Evolutionary conservation across 768 basidiomycete species (phyloP).

Genomic region (Leccinum pellstonianum): DNA sequence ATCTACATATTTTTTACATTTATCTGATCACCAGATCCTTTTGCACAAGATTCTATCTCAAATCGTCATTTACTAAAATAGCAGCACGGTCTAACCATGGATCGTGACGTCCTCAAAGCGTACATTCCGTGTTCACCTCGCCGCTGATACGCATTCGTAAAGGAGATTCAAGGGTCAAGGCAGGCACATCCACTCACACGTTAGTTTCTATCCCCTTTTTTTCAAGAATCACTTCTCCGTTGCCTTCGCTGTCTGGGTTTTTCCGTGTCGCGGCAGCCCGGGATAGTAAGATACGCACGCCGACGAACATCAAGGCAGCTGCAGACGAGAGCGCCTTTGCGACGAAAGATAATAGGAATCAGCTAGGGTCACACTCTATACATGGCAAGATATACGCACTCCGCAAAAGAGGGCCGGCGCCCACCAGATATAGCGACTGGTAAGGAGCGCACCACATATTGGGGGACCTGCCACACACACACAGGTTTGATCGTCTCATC

Average conservation of each 20-base stretch:
- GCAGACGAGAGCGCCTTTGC: slow-evolving; percentile 7
- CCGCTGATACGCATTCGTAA: neutral
- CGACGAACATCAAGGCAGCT: slow-evolving; percentile 7
- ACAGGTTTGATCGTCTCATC: slow-evolving; percentile 1
- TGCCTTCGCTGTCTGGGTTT: neutral
- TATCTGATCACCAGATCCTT: neutral
- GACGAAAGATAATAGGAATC: neutral
- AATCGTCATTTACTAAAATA: neutral
- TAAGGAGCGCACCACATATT: slow-evolving; percentile 55
- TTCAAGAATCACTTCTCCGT: neutral
- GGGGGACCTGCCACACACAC: slow-evolving; percentile 45
- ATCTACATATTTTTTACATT: neutral
- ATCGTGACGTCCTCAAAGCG: neutral
- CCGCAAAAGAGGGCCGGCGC: slow-evolving; percentile 53
- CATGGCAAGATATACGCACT: slow-evolving; percentile 18
- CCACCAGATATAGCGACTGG: slow-evolving; percentile 53
- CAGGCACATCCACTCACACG: neutral
- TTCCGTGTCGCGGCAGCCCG: neutral
- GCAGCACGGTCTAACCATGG: neutral
- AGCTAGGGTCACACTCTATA: neutral
- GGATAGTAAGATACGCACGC: slow-evolving; percentile 12
- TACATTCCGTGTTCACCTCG: neutral
- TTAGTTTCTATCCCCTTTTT: neutral
- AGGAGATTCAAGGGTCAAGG: neutral
- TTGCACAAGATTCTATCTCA: neutral